phyloP scores from a whole-genome alignment of 441 rosid genomes.

The Adansonia rubrostipa region DNA sequence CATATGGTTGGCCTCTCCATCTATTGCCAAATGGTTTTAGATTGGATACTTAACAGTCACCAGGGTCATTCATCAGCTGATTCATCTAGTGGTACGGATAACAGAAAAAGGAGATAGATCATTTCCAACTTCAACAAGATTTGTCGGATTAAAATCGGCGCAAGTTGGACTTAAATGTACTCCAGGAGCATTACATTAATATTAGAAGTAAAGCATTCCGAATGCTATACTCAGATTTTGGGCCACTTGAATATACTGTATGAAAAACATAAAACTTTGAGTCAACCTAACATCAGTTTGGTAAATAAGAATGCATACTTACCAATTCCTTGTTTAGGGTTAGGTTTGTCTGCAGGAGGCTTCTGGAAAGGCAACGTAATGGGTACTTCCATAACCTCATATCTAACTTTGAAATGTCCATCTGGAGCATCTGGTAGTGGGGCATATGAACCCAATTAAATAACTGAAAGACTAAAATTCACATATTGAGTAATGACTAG shows the following conservation, averaged over 20 bases:
- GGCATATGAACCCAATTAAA: conserved; percentile 10
- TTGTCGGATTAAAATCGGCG: not conserved
- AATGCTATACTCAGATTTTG: not conserved
- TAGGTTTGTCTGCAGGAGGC: conserved; percentile 90
- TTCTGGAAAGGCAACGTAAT: conserved; percentile 81
- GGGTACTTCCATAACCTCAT: conserved; percentile 83
- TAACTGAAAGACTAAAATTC: conserved; percentile 8
- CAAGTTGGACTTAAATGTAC: not conserved
- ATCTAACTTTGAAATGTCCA: conserved; percentile 75
- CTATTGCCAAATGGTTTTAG: not conserved
- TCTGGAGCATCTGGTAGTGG: conserved; percentile 54
- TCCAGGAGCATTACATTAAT: not conserved
- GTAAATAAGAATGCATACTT: conserved; percentile 35
- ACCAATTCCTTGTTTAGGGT: conserved; percentile 99
- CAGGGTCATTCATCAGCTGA: not conserved
- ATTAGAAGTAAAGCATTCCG: not conserved
- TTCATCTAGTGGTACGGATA: not conserved
- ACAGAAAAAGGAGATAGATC: not conserved
- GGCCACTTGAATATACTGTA: not conserved
- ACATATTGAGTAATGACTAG: not conserved
- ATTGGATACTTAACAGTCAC: not conserved
- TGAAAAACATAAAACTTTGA: not conserved
- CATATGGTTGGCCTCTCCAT: not conserved
- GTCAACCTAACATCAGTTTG: not conserved
- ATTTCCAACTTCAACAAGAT: not conserved